A percentile compares a stretch with the other conserved stretches of the same genome.
Evolutionary conservation across 169 alveolate genomes (phyloP).

Genomic region (Plasmodium gonderi): DNA sequence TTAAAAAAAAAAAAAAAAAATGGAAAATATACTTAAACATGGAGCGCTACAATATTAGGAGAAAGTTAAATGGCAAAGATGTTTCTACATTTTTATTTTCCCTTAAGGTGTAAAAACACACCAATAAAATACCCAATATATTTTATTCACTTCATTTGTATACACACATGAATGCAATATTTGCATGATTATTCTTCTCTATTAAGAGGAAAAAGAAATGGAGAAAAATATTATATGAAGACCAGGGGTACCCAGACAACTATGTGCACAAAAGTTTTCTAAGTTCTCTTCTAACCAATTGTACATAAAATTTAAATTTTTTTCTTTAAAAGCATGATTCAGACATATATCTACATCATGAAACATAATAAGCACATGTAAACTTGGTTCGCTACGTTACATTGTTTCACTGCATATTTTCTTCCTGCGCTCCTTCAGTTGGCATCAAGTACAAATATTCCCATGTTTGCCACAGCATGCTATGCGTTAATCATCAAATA

Average conservation of each 20-base stretch:
- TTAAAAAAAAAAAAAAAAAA: constrained; percentile 39
- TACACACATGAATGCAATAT: neutral
- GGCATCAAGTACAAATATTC: constrained; percentile 64
- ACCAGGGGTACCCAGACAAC: constrained; percentile 62
- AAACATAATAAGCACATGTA: neutral
- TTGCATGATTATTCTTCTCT: constrained; percentile 14
- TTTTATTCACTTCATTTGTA: neutral
- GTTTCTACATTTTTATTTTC: neutral
- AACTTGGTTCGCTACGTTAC: neutral
- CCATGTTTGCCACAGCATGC: constrained; percentile 42
- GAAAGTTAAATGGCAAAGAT: neutral
- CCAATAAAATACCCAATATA: neutral
- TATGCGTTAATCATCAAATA: constrained; percentile 64
- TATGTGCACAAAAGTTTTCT: constrained; percentile 64
- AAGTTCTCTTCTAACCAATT: constrained; percentile 62
- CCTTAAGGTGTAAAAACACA: neutral
- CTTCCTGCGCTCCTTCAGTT: neutral
- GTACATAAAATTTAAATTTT: constrained; percentile 2
- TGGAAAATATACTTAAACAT: neutral
- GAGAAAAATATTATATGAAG: constrained; percentile 72
- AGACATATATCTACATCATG: neutral
- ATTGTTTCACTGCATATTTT: neutral
- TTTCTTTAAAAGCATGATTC: neutral
- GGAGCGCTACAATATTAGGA: neutral
- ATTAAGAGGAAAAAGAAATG: constrained; percentile 58